These are phyloP conservation scores for Sphagnum contortum DNA, from an alignment of 225 moss, liverwort and hornwort genomes.

Conservation along the genomic window DNA sequence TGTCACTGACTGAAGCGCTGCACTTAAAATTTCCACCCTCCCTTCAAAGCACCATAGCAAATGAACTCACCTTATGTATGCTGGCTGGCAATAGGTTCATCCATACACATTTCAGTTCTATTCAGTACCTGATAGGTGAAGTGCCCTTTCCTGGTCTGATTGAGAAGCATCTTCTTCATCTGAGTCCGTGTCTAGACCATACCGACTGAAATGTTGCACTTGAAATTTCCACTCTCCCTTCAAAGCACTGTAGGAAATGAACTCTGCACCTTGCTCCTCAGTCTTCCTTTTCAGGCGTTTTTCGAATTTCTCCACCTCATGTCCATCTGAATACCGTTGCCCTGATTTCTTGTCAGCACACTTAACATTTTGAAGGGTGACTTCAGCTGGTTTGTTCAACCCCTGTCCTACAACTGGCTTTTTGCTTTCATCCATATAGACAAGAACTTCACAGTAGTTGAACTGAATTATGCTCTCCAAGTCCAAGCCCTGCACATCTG, in stretches of 20 bases:
- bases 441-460: constrained; percentile 96
- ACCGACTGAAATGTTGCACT: constrained; percentile 97
- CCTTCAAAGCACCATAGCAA: no score
- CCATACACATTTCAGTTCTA: no score
- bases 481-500: constrained; percentile 84
- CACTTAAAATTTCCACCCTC: no score
- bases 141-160: constrained; percentile 18
- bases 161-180: constrained; percentile 39
- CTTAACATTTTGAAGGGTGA: constrained; percentile 84
- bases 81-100: no score
- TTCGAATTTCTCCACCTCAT: constrained; percentile 90
- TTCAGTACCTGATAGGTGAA: constrained; percentile 23
- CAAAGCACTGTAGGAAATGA: constrained; percentile 60
- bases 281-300: constrained; percentile 90
- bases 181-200: constrained; percentile 80
- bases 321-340: constrained; percentile 76
- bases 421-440: constrained; percentile 97
- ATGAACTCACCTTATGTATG: no score
- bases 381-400: constrained; percentile 91
- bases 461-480: constrained; percentile 90
- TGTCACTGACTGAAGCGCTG: no score
- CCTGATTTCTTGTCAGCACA: constrained; percentile 94
- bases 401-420: constrained; percentile 83
- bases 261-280: constrained; percentile 92
- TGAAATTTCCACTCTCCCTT: constrained; percentile 94